Evolutionary conservation across 108 stramenopile genomes (phyloP).

Genomic region (Fragilariopsis cylindrus): DNA sequence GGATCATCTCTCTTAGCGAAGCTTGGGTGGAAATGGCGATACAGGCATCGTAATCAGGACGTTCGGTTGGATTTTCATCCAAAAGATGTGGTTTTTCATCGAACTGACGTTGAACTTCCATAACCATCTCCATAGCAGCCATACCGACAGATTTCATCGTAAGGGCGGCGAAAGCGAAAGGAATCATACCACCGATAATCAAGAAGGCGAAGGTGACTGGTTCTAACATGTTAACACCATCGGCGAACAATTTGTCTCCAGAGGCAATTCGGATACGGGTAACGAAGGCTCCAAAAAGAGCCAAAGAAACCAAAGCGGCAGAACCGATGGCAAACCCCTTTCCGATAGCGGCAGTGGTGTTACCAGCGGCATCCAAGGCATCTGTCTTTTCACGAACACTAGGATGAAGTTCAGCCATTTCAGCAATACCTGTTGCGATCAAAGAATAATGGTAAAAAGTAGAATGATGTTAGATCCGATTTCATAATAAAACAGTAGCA

Average conservation of each 20-base stretch:
- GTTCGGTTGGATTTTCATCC: conserved; percentile 89
- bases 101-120: conserved; percentile 98
- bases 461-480: background rate
- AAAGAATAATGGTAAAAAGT: background rate
- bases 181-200: conserved; percentile 97
- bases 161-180: conserved; percentile 98
- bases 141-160: conserved; percentile 98
- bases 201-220: conserved; percentile 96
- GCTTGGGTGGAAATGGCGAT: conserved; percentile 97
- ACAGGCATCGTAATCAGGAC: conserved; percentile 94
- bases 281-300: conserved; percentile 96
- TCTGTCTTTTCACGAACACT: conserved; percentile 97
- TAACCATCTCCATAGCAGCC: conserved; percentile 98
- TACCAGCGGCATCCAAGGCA: conserved; percentile 97
- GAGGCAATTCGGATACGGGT: conserved; percentile 89
- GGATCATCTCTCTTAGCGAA: conserved; percentile 94
- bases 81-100: conserved; percentile 90
- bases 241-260: conserved; percentile 50
- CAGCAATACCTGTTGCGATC: conserved; percentile 85
- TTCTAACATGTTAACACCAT: conserved; percentile 91
- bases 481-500: background rate
- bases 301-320: conserved; percentile 97
- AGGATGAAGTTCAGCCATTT: conserved; percentile 96
- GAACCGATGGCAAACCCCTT: conserved; percentile 99
- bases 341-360: conserved; percentile 99